phyloP scores from a whole-genome alignment of 2,329 filamentous ascomycete species.

The Aspergillus transmontanensis region DNA sequence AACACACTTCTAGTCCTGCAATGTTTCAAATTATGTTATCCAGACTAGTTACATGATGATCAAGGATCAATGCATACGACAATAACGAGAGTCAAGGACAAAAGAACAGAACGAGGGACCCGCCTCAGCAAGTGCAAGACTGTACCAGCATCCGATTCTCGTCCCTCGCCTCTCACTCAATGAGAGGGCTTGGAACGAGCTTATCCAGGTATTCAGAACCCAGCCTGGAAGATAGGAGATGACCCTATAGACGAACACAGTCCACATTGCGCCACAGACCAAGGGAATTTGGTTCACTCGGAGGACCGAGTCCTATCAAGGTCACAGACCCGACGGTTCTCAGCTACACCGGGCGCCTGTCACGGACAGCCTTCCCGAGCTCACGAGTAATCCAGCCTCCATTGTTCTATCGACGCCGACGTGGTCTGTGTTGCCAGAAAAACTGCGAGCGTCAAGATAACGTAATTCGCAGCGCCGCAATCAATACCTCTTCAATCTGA shows the following conservation, averaged over 20 bases:
- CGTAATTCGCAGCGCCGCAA: conserved; percentile 25
- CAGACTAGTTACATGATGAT: conserved; percentile 28
- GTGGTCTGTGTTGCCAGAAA: conserved; percentile 16
- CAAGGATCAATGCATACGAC: conserved; percentile 18
- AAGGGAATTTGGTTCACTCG: conserved; percentile 1
- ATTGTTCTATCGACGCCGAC: conserved; percentile 9
- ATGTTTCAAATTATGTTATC: conserved; percentile 23
- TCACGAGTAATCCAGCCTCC: conserved; percentile 6
- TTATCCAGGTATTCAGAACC: conserved; percentile 40
- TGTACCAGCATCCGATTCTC: conserved; percentile 56
- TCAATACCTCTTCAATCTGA: conserved; percentile 18
- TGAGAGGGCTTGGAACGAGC: conserved; percentile 31
- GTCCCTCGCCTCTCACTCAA: conserved; percentile 31
- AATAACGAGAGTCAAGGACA: conserved; percentile 17
- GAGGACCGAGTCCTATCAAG: conserved; percentile 19
- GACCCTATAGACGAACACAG: conserved; percentile 46
- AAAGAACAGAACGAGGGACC: conserved; percentile 29
- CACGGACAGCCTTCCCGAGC: conserved; percentile 28
- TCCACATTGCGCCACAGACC: neutral
- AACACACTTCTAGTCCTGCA: conserved; percentile 1
- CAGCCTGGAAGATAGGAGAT: conserved; percentile 59
- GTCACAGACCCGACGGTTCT: conserved; percentile 38
- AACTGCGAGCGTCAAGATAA: conserved; percentile 33
- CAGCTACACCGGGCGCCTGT: conserved; percentile 32
- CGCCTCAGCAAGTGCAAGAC: conserved; percentile 36